Evolutionary conservation across 495 filamentous ascomycete genomes (phyloP).

Genomic region (Neohortaea acidophila): DNA sequence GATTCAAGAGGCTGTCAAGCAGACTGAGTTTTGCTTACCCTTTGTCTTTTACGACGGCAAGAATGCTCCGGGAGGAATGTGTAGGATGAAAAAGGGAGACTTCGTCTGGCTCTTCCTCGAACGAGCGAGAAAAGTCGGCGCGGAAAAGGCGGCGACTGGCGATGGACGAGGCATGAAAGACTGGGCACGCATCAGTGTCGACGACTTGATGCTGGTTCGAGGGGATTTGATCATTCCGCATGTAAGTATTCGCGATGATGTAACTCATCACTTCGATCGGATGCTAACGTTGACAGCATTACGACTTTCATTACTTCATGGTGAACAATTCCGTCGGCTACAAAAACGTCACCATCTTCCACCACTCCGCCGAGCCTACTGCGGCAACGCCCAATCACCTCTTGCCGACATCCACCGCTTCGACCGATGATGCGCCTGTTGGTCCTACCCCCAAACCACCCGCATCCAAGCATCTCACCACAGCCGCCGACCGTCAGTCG

Average conservation of each 20-base stretch:
- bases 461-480: conserved; percentile 18
- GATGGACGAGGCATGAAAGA: conserved; percentile 52
- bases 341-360: conserved; percentile 52
- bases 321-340: conserved; percentile 70
- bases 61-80: conserved; percentile 70
- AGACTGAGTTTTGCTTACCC: conserved; percentile 76
- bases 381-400: conserved; percentile 16
- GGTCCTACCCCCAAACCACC: conserved; percentile 2
- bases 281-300: conserved; percentile 49
- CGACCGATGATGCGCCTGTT: neutral
- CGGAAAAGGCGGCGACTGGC: conserved; percentile 53
- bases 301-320: conserved; percentile 93
- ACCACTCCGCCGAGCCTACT: conserved; percentile 45
- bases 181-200: conserved; percentile 89
- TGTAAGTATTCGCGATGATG: conserved; percentile 40
- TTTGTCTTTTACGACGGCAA: conserved; percentile 99
- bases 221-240: conserved; percentile 89
- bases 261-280: conserved; percentile 6
- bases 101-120: conserved; percentile 83
- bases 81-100: conserved; percentile 83
- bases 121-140: conserved; percentile 74
- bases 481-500: conserved; percentile 27
- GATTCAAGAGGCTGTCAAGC: conserved; percentile 76
- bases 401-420: conserved; percentile 4
- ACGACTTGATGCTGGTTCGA: conserved; percentile 87